Evolutionary conservation across 768 basidiomycete genomes (phyloP), one percentile per base, ranked within the genome.

Genomic region (Suillus brevipes): DNA sequence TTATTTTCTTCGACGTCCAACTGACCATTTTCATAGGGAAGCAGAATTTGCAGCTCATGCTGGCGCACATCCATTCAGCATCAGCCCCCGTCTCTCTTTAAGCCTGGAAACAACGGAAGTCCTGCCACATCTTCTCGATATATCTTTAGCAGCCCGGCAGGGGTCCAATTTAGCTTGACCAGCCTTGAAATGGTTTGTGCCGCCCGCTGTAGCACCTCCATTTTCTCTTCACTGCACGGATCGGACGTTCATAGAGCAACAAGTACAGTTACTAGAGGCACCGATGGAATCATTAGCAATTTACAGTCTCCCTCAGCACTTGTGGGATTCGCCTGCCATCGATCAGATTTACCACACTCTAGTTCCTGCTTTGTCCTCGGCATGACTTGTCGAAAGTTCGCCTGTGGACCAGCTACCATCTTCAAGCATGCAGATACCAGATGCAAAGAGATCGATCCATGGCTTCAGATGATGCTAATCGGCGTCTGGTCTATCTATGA

Each of bases 391-490:
- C 63, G 81, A 79, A 36, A 78, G 74, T 43, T 92, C 95, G 1
- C 82, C 92, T 6, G 69, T 74, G 0, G 83, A 90, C 66, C 94
- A 97, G 72, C 78, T 94, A 9, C 95, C 95, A 2, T 78, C 83
- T 55, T 87, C 95, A 12, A 84, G 85, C 37, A 95, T 98, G 91
- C 89, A 90, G 67, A 91, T 99, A 42, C 97, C 97, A 4, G 94
- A 98, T 67, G 92, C 93, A 56, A 96, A 97, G 77, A 85, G 97
- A 60, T 85, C 99, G 31, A 91, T 99, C 60, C 95, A 93, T 67
- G 97, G n/a, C n/a, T n/a, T n/a, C n/a, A n/a, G n/a, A n/a, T n/a
- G n/a, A n/a, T n/a, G n/a, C n/a, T n/a, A n/a, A n/a, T n/a, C n/a
- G n/a, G n/a, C n/a, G n/a, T n/a, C n/a, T n/a, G n/a, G n/a, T n/a